phyloP scores from a whole-genome alignment of 1,284 basidiomycete genomes.

The Boletellus deceptivus region DNA sequence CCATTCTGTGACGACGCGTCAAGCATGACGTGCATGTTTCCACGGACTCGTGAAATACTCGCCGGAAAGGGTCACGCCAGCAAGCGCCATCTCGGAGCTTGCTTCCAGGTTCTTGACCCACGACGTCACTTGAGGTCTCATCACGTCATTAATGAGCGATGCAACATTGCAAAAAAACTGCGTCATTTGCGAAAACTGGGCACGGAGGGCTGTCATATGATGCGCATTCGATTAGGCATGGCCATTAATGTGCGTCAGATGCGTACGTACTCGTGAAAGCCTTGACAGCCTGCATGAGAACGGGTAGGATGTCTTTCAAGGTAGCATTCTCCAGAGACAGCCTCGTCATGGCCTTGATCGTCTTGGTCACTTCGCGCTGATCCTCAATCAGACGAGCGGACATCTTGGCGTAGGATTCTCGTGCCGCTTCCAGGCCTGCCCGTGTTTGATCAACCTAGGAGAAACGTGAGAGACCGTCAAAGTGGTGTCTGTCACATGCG shows the following conservation, averaged over 20 bases:
- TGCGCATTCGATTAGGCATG: neutral
- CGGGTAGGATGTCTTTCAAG: slow-evolving; percentile 17
- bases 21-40: neutral
- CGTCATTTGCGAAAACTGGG: slow-evolving; percentile 21
- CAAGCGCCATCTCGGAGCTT: slow-evolving; percentile 18
- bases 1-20: slow-evolving; percentile 13
- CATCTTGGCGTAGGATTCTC: slow-evolving; percentile 16
- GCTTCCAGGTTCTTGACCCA: slow-evolving; percentile 19
- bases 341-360: slow-evolving; percentile 18
- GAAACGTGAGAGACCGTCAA: neutral
- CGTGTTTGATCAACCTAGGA: slow-evolving; percentile 21
- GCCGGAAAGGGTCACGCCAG: slow-evolving; percentile 18
- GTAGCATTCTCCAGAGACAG: slow-evolving; percentile 22
- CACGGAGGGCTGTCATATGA: slow-evolving; percentile 10
- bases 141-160: slow-evolving; percentile 23
- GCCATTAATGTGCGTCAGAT: neutral
- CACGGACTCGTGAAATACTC: no score
- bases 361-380: slow-evolving; percentile 21
- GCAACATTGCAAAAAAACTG: slow-evolving; percentile 18
- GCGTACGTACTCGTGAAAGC: slow-evolving; percentile 16
- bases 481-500: neutral
- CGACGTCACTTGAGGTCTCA: slow-evolving; percentile 20
- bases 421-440: slow-evolving; percentile 17
- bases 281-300: slow-evolving; percentile 20
- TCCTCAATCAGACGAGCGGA: slow-evolving; percentile 16